Conservation (phyloP, 2,329 filamentous ascomycete species). For the Coccinonectria pachysandricola region DNA sequence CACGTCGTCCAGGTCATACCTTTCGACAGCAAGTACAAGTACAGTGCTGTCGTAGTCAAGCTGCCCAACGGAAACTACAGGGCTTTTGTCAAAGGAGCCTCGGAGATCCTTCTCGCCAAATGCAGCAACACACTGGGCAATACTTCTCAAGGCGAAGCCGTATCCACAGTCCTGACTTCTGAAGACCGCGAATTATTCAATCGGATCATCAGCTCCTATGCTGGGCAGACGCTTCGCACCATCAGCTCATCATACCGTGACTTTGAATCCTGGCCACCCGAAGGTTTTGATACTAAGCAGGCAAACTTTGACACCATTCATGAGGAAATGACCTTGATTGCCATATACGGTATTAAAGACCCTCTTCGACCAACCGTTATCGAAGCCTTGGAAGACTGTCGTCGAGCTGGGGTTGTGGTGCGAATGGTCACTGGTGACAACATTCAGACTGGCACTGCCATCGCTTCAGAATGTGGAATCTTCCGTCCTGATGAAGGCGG, state of each 20-base stretch:
- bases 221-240: conserved; percentile 58
- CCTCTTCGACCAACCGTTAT: conserved; percentile 52
- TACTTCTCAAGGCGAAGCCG: conserved; percentile 48
- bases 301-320: conserved; percentile 44
- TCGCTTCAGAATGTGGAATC: conserved; percentile 34
- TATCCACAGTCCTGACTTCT: conserved; percentile 30
- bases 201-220: conserved; percentile 48
- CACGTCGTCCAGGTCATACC: conserved; percentile 40
- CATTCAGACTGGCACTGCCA: conserved; percentile 33
- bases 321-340: conserved; percentile 28
- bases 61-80: conserved; percentile 34
- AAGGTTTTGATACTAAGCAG: conserved; percentile 49
- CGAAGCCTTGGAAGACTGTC: conserved; percentile 52
- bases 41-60: conserved; percentile 45
- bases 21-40: conserved; percentile 45
- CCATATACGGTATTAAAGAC: conserved; percentile 55
- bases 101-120: conserved; percentile 41
- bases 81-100: conserved; percentile 45
- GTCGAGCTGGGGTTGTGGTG: conserved; percentile 56
- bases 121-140: conserved; percentile 35
- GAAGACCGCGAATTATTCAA: conserved; percentile 45
- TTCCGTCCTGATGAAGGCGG: conserved; percentile 48
- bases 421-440: conserved; percentile 51
- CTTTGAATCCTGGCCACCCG: conserved; percentile 59
- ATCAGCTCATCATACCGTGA: conserved; percentile 66